Evolutionary conservation across 352 stramenopile species (phyloP), one percentile per base, ranked within the genome.

Genomic region (Phytophthora hybrid): DNA sequence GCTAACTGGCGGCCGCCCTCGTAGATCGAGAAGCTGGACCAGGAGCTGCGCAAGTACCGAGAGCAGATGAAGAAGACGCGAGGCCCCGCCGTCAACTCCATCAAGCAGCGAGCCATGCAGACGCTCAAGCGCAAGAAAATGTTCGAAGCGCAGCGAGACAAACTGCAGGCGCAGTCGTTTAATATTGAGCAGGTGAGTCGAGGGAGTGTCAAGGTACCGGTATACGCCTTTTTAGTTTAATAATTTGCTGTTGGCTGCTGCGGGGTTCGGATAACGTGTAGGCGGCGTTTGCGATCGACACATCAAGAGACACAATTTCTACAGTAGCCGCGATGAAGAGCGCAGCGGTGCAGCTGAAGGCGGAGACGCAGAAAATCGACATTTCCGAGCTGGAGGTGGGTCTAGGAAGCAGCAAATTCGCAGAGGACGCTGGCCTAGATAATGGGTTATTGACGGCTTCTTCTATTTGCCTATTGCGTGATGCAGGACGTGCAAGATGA

Each of bases 311-410:
- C 59, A 98, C 93, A 29, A 86, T 99, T 1, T 83, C 89, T 44
- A 99, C 95, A 0, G 94, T 99, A 0, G 81, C 92, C 18, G 97
- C 97, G 1, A 99, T 99, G 95, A 99, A 99, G 82, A 89, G 84
- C 58, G 97, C 96, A 18, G 78, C 81, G 8, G 87, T 92, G 65
- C 91, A 94, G 54, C 80, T 99, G 5, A 99, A 99, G 77, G 85
- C 86, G 5, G 94, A 99, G 77, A 95, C 95, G 29, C 96, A 99
- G 74, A 97, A 99, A 83, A 93, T 99, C 61, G 89, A 99, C 73
- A 93, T 99, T 58, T 91, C 96, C 57, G 94, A 98, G 64, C 89
- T 99, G 1, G 97, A 99, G 84, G 90, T 95, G 29, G n/a, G 79
- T 65, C 41, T 19, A 54, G 10, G 63, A 39, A 44, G 41, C 18